phyloP scores from a whole-genome alignment of 1,139 yeast species.

The Pichia sp. region DNA sequence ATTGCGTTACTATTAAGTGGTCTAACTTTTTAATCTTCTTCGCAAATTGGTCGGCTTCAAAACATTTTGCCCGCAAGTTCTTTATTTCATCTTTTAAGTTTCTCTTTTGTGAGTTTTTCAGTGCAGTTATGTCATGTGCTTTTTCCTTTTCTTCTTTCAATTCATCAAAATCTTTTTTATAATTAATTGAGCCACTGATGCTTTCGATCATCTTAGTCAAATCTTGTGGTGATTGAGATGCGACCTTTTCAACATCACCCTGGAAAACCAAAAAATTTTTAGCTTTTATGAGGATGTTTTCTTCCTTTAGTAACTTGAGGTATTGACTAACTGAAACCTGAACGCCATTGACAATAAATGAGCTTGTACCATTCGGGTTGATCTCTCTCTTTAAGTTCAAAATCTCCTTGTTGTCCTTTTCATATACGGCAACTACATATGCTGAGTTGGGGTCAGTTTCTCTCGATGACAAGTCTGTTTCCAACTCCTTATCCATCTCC shows the following conservation, averaged over 20 bases:
- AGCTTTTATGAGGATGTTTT: slow-evolving; percentile 83
- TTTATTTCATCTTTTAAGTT: slow-evolving; percentile 71
- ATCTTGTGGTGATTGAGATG: slow-evolving; percentile 79
- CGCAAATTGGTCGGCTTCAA: slow-evolving; percentile 68
- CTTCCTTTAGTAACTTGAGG: slow-evolving; percentile 61
- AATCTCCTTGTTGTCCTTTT: slow-evolving; percentile 53
- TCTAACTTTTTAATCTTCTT: slow-evolving; percentile 48
- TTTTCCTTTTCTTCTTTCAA: slow-evolving; percentile 62
- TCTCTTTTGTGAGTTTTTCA: slow-evolving; percentile 67
- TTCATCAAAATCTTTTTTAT: slow-evolving; percentile 60
- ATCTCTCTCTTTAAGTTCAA: slow-evolving; percentile 54
- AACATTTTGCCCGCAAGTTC: slow-evolving; percentile 73
- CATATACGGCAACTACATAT: slow-evolving; percentile 76
- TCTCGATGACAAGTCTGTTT: slow-evolving; percentile 27
- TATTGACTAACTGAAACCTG: slow-evolving; percentile 65
- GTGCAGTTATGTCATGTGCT: slow-evolving; percentile 62
- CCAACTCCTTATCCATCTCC: slow-evolving; percentile 12
- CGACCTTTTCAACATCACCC: slow-evolving; percentile 94
- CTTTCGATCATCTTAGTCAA: slow-evolving; percentile 72
- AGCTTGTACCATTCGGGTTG: slow-evolving; percentile 55
- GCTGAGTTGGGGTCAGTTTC: slow-evolving; percentile 64
- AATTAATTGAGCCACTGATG: slow-evolving; percentile 77
- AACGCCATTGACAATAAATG: slow-evolving; percentile 62
- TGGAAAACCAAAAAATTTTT: slow-evolving; percentile 91
- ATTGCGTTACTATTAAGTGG: slow-evolving; percentile 44